These are phyloP conservation scores for Apiospora koreana DNA, from an alignment of 2,329 filamentous ascomycete species.

Conservation along the genomic window DNA sequence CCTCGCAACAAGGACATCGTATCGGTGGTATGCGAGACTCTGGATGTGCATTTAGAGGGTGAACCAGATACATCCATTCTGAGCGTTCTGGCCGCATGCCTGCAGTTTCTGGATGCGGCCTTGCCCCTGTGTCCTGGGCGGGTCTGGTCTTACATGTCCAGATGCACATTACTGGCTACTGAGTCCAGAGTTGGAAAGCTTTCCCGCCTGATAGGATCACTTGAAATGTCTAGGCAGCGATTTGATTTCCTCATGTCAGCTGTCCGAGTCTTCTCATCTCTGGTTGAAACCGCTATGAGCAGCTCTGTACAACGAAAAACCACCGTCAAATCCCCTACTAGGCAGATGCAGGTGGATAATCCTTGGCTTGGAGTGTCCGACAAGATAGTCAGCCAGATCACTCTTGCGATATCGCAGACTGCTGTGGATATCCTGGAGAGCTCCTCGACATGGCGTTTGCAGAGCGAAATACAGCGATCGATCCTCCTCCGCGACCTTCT, in stretches of 20 bases:
- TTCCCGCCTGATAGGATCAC: conserved; percentile 74
- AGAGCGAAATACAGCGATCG: conserved; percentile 65
- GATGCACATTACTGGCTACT: conserved; percentile 76
- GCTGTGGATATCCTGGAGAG: conserved; percentile 85
- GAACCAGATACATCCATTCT: conserved; percentile 66
- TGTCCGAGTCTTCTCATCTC: conserved; percentile 69
- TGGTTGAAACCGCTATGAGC: conserved; percentile 74
- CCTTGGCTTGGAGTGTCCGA: conserved; percentile 75
- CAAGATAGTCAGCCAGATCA: conserved; percentile 70
- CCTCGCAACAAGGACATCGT: conserved; percentile 72
- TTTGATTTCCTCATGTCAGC: conserved; percentile 78
- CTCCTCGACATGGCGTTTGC: conserved; percentile 83
- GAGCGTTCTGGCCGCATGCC: conserved; percentile 67
- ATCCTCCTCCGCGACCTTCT: conserved; percentile 70
- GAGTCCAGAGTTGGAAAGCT: conserved; percentile 77
- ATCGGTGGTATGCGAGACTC: conserved; percentile 78
- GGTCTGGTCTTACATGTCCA: conserved; percentile 86
- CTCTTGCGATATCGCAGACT: conserved; percentile 72
- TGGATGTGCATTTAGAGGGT: conserved; percentile 70
- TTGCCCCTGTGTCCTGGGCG: conserved; percentile 75
- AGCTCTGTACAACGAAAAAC: conserved; percentile 69
- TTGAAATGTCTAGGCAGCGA: conserved; percentile 75
- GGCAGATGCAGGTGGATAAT: conserved; percentile 49
- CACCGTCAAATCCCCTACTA: conserved; percentile 48
- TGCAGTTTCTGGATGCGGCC: conserved; percentile 77